Conservation (phyloP, 1,139 yeast species). For the Debaryomyces subglobosus region DNA sequence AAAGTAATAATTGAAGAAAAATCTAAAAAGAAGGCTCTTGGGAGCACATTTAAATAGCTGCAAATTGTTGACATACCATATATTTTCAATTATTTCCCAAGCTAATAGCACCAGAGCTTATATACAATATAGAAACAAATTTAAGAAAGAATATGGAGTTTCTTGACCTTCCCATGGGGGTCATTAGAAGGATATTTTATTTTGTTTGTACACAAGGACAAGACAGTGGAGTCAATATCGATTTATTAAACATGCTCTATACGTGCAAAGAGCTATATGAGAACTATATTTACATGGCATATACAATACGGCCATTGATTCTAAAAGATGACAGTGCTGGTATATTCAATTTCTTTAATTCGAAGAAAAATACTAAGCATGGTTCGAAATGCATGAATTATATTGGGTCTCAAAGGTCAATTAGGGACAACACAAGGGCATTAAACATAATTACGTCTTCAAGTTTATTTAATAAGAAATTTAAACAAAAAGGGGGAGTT, state of each 20-base stretch:
- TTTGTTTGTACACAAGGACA: conserved; percentile 7
- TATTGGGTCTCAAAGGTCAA: conserved; percentile 1
- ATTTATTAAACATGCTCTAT: conserved; percentile 12
- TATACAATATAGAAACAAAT: neutral
- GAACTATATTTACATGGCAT: conserved; percentile 15
- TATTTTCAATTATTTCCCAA: neutral
- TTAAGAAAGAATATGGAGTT: neutral
- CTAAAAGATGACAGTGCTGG: conserved; percentile 3
- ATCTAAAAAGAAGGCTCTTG: neutral
- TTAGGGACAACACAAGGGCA: conserved; percentile 1
- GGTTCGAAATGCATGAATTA: neutral
- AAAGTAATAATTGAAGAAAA: neutral
- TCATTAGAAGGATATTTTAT: conserved; percentile 19
- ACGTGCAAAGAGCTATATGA: conserved; percentile 19
- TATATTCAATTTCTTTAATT: neutral
- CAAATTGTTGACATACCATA: neutral
- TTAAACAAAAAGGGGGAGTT: neutral
- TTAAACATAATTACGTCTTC: neutral
- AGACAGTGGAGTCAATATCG: neutral
- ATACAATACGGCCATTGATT: conserved; percentile 16
- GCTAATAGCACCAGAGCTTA: neutral
- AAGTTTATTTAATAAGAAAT: neutral
- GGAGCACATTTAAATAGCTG: neutral
- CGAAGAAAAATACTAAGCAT: neutral
- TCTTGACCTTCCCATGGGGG: conserved; percentile 18